Conservation (phyloP, 1,284 basidiomycete species). For the Cerrena zonata region DNA sequence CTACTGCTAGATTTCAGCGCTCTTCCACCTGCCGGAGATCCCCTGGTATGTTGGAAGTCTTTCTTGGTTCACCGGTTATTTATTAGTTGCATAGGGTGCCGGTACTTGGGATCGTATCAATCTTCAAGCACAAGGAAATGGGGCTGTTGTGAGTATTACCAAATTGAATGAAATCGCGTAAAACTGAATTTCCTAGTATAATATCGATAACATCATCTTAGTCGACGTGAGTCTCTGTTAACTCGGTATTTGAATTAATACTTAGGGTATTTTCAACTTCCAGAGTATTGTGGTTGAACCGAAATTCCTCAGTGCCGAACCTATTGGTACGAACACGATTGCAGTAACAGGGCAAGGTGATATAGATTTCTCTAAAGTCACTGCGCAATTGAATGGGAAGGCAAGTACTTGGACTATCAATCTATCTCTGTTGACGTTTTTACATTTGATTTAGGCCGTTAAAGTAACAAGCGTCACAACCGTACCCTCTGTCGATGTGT, state of each 20-base stretch:
- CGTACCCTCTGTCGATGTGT: constrained; percentile 38
- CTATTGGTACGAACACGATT: constrained; percentile 38
- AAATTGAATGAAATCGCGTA: background rate
- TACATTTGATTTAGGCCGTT: constrained; percentile 23
- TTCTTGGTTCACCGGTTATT: background rate
- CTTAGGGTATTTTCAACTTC: background rate
- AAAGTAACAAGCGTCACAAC: constrained; percentile 30
- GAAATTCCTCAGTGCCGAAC: constrained; percentile 45
- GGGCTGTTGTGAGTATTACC: constrained; percentile 24
- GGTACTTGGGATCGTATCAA: constrained; percentile 45
- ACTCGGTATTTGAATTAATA: constrained; percentile 25
- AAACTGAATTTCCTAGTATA: constrained; percentile 32
- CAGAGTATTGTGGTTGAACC: constrained; percentile 35
- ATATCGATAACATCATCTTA: constrained; percentile 43
- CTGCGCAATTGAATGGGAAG: constrained; percentile 35
- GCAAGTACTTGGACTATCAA: constrained; percentile 3
- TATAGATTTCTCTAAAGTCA: constrained; percentile 36
- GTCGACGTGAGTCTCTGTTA: constrained; percentile 19
- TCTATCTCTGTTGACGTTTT: background rate
- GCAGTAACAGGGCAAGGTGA: constrained; percentile 42
- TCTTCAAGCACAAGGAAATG: constrained; percentile 41
- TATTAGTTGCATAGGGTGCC: constrained; percentile 22
- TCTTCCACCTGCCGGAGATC: constrained; percentile 37
- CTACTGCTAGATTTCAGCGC: constrained; percentile 39
- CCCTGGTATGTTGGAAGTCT: constrained; percentile 19